A percentile compares a stretch with the other conserved stretches of the same genome.
Evolutionary conservation across 495 filamentous ascomycete species (phyloP).

Genomic region (Penicillium robsamsonii): DNA sequence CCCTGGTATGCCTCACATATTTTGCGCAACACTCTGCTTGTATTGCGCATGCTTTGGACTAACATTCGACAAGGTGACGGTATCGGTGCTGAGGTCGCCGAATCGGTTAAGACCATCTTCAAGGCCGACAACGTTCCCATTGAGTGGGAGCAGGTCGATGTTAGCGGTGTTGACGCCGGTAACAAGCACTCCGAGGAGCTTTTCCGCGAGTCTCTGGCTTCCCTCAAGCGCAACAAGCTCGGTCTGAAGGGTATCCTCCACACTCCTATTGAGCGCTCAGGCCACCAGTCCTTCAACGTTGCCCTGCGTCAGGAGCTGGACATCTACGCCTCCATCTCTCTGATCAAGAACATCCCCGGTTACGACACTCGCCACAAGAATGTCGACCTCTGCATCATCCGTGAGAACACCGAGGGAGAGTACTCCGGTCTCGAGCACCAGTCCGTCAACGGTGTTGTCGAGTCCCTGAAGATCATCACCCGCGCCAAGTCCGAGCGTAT

Average conservation of each 20-base stretch:
- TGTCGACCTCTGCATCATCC: conserved; percentile 97
- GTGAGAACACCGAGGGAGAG: conserved; percentile 99
- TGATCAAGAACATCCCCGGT: conserved; percentile 99
- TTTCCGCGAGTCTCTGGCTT: conserved; percentile 91
- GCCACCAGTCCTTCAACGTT: conserved; percentile 99
- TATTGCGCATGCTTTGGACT: conserved; percentile 1
- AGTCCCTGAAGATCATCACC: conserved; percentile 99
- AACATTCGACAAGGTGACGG: conserved; percentile 65
- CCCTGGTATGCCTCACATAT: conserved; percentile 58
- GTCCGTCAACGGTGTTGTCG: conserved; percentile 92
- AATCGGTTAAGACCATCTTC: conserved; percentile 98
- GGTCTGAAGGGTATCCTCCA: conserved; percentile 95
- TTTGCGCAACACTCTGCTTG: conserved; percentile 7
- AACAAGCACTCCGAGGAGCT: conserved; percentile 88
- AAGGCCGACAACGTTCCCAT: conserved; percentile 99
- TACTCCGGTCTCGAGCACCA: conserved; percentile 99
- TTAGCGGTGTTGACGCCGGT: conserved; percentile 85
- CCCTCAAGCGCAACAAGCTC: conserved; percentile 95
- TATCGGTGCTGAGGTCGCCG: conserved; percentile 96
- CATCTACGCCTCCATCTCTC: conserved; percentile 96
- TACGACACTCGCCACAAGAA: conserved; percentile 95
- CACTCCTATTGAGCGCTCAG: conserved; percentile 93
- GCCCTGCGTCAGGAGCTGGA: conserved; percentile 97
- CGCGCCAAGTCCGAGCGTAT: conserved; percentile 98
- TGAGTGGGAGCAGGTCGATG: conserved; percentile 98